Conservation (phyloP, 169 alveolate genomes). For the Blepharisma undulans region DNA sequence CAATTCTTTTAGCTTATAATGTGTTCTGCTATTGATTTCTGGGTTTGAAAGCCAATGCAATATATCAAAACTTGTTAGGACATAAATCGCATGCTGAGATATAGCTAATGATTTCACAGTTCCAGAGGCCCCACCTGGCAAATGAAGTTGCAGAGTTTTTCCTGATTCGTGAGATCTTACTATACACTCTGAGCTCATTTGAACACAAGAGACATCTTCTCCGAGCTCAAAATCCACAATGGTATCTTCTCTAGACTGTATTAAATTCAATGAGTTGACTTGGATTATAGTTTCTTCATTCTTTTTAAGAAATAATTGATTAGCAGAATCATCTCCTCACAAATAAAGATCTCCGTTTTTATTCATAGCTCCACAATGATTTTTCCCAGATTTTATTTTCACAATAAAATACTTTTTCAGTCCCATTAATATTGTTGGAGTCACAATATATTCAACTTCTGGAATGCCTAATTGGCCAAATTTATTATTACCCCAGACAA, state of each 20-base stretch:
- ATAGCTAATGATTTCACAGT: not conserved
- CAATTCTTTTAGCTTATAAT: not conserved
- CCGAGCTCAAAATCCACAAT: not conserved
- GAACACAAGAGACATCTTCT: not conserved
- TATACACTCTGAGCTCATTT: not conserved
- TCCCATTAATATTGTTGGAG: not conserved
- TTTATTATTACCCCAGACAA: conserved; percentile 71
- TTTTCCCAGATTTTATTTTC: conserved; percentile 24
- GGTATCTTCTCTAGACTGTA: not conserved
- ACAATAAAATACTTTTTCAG: not conserved
- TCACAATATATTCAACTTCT: conserved; percentile 20
- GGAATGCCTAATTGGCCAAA: conserved; percentile 46
- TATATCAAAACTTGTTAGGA: not conserved
- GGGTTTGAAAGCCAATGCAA: not conserved
- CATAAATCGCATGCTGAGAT: not conserved
- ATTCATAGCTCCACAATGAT: not conserved
- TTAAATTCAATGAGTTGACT: not conserved
- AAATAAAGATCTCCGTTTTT: not conserved
- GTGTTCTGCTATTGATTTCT: not conserved
- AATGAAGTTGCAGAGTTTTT: not conserved
- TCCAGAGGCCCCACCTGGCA: not conserved
- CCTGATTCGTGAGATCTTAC: not conserved
- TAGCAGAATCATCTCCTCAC: not conserved
- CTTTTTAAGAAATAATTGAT: not conserved
- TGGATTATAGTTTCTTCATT: not conserved